A percentile compares a stretch with the other conserved stretches of the same genome.
Evolutionary conservation across 2,329 filamentous ascomycete genomes (phyloP).

Genomic region (Colletotrichum sp.): DNA sequence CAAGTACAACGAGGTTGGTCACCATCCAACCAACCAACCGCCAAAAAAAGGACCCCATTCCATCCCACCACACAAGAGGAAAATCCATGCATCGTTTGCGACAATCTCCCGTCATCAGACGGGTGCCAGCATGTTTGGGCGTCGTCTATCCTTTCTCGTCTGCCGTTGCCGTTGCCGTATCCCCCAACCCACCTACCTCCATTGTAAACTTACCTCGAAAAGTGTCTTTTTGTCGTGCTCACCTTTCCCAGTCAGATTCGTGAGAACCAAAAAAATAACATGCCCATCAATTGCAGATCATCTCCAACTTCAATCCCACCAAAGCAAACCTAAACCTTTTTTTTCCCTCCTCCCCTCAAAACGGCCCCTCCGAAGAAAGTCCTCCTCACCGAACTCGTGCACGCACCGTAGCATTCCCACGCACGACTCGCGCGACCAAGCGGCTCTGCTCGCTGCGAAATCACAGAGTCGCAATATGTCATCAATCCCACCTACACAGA

Average conservation of each 20-base stretch:
- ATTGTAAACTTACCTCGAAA: background rate
- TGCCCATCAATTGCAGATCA: background rate
- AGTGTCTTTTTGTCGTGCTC: background rate
- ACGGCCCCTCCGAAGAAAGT: background rate
- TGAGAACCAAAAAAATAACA: background rate
- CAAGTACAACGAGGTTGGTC: background rate
- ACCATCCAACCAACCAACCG: background rate
- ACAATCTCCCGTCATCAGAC: slow-evolving; percentile 18
- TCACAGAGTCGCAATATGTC: background rate
- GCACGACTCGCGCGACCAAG: background rate
- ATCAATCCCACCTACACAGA: background rate
- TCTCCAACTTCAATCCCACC: background rate
- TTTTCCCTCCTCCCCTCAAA: background rate
- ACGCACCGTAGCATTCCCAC: background rate
- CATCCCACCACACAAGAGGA: background rate
- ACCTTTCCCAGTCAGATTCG: background rate
- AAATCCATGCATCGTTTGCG: background rate
- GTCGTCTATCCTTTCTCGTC: background rate
- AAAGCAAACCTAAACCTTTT: slow-evolving; percentile 1
- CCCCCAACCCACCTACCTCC: background rate
- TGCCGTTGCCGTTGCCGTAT: background rate
- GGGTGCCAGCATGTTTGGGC: background rate
- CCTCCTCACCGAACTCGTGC: background rate
- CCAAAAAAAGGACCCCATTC: background rate
- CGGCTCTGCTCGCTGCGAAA: background rate